Evolutionary conservation across 2,329 filamentous ascomycete genomes (phyloP).

Genomic region (Metarhizium humberi): DNA sequence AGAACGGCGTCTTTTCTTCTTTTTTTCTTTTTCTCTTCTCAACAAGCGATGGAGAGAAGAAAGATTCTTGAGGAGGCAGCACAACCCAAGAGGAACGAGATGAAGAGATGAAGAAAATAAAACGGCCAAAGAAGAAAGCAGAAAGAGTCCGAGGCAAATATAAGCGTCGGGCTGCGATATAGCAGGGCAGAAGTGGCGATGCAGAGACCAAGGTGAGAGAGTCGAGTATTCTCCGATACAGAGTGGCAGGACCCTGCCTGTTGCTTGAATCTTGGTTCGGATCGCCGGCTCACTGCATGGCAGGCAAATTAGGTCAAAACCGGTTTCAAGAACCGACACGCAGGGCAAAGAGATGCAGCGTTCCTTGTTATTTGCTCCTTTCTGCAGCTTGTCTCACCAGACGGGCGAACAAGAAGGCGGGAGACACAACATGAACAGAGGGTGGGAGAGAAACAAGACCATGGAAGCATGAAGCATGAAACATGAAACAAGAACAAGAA

Average conservation of each 20-base stretch:
- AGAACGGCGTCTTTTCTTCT: neutral
- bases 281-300: neutral
- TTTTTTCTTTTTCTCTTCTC: neutral
- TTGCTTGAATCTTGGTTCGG: neutral
- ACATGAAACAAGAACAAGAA: neutral
- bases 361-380: neutral
- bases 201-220: too few species aligned
- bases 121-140: neutral
- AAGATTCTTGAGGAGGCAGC: neutral
- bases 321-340: conserved; percentile 1
- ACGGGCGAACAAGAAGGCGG: too few species aligned
- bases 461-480: neutral
- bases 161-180: neutral
- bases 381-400: neutral
- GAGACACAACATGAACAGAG: neutral
- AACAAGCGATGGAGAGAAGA: neutral
- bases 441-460: neutral
- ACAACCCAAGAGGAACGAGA: neutral
- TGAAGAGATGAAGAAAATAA: neutral
- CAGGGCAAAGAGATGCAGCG: neutral
- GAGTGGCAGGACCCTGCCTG: neutral
- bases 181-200: neutral
- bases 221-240: too few species aligned
- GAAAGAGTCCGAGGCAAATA: neutral
- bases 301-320: neutral